These are phyloP conservation scores for Talaromyces verruculosus DNA, from an alignment of 2,329 filamentous ascomycete species.

Conservation along the genomic window DNA sequence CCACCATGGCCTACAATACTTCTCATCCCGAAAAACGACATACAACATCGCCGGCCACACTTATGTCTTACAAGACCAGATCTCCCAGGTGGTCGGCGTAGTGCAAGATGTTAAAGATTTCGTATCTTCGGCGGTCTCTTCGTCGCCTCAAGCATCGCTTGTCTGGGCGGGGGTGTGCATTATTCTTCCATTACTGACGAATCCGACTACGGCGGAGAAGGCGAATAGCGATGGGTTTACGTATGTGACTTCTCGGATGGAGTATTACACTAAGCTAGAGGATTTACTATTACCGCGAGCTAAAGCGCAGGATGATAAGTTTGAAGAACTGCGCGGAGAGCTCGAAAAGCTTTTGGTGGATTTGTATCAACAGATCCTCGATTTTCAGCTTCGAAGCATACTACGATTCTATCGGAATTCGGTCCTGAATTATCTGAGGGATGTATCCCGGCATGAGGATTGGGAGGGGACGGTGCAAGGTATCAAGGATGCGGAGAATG, in stretches of 20 bases:
- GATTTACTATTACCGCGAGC: background rate
- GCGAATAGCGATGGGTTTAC: constrained; percentile 36
- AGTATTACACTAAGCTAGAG: background rate
- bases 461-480: too few species aligned
- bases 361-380: constrained; percentile 38
- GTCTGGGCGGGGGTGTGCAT: constrained; percentile 20
- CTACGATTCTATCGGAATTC: constrained; percentile 33
- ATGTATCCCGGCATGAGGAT: too few species aligned
- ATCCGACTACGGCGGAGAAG: constrained; percentile 29
- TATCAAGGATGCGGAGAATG: too few species aligned
- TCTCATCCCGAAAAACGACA: background rate
- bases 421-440: constrained; percentile 3
- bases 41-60: background rate
- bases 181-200: constrained; percentile 39
- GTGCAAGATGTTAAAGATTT: background rate
- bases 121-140: background rate
- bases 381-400: constrained; percentile 38
- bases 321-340: background rate
- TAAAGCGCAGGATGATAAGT: background rate
- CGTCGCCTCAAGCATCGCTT: background rate
- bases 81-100: background rate
- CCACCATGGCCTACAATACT: background rate
- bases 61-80: background rate
- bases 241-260: constrained; percentile 25
- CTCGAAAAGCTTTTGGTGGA: background rate